Percentiles rank a stretch among this genome's conserved stretches.
These are phyloP conservation scores for Jaapia argillacea DNA, from an alignment of 768 basidiomycete species.

Conservation along the genomic window DNA sequence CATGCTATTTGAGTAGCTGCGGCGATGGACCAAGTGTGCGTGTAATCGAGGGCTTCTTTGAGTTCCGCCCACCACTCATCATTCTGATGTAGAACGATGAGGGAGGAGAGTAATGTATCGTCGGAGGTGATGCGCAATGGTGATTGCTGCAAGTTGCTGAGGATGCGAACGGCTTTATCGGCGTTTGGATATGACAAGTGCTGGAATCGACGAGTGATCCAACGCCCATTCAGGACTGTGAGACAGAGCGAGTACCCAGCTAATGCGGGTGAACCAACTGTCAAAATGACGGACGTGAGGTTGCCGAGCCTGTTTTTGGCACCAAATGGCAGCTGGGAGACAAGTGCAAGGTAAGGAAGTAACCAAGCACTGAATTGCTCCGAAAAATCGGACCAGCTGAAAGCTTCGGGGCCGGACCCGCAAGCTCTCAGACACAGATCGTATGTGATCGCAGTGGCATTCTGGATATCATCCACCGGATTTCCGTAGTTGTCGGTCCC, in stretches of 20 bases:
- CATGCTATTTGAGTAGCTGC: constrained; percentile 29
- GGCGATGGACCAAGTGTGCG: constrained; percentile 30
- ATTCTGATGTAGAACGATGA: constrained; percentile 31
- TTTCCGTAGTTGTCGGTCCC: not conserved
- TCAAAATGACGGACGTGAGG: not conserved
- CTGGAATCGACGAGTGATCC: too few relatives aligned
- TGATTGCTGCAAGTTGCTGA: too few relatives aligned
- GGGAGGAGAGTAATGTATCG: constrained; percentile 24
- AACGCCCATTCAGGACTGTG: too few relatives aligned
- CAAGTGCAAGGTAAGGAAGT: not conserved
- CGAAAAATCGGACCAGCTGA: not conserved
- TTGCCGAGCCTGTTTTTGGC: not conserved
- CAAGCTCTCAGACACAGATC: not conserved
- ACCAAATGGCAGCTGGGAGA: not conserved
- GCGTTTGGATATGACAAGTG: too few relatives aligned
- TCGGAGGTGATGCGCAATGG: constrained; percentile 21
- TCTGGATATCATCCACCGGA: not conserved
- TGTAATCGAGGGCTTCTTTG: constrained; percentile 22
- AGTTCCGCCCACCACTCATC: constrained; percentile 31
- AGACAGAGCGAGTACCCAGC: too few relatives aligned
- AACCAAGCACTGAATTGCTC: not conserved
- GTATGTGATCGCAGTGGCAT: constrained; percentile 1
- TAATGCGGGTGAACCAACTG: not conserved
- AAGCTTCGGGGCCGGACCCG: not conserved
- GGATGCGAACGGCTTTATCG: too few relatives aligned